These are phyloP conservation scores for Sugiyamaella japonica DNA, from an alignment of 1,139 yeast genomes.

Conservation along the genomic window DNA sequence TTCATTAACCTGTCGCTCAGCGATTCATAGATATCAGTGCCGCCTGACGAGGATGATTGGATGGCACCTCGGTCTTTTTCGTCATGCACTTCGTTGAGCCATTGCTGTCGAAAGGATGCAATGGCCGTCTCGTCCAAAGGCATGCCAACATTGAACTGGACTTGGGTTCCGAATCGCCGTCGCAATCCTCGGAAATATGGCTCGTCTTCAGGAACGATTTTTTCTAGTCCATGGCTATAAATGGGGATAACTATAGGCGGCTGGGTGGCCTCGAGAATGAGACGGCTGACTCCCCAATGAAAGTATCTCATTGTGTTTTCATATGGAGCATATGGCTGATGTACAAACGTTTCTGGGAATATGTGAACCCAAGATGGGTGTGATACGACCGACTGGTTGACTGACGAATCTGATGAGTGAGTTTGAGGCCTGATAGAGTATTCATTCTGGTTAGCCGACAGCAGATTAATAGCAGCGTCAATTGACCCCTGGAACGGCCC, in stretches of 20 bases:
- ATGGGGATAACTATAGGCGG: conserved; percentile 92
- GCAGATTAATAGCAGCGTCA: conserved; percentile 84
- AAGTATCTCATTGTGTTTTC: conserved; percentile 87
- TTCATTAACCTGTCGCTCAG: conserved; percentile 59
- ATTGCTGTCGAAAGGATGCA: conserved; percentile 58
- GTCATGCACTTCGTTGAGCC: conserved; percentile 57
- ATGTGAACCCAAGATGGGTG: conserved; percentile 73
- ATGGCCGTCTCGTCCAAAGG: conserved; percentile 65
- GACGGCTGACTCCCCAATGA: conserved; percentile 91
- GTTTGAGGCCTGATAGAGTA: conserved; percentile 1
- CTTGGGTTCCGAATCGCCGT: conserved; percentile 62
- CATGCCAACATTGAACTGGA: conserved; percentile 71
- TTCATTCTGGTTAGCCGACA: conserved; percentile 44
- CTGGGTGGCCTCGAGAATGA: conserved; percentile 75
- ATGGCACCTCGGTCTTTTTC: conserved; percentile 1
- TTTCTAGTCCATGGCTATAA: conserved; percentile 82
- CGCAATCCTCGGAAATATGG: conserved; percentile 51
- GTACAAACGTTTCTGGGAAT: conserved; percentile 92
- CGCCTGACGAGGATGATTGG: not conserved
- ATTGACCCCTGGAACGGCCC: conserved; percentile 92
- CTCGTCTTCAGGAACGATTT: conserved; percentile 71
- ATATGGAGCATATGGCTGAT: conserved; percentile 79
- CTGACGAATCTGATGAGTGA: not conserved
- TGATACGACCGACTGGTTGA: conserved; percentile 7
- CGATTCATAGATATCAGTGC: conserved; percentile 41